Evolutionary conservation across 1,139 yeast species (phyloP).

Genomic region (Yamadazyma oceani): DNA sequence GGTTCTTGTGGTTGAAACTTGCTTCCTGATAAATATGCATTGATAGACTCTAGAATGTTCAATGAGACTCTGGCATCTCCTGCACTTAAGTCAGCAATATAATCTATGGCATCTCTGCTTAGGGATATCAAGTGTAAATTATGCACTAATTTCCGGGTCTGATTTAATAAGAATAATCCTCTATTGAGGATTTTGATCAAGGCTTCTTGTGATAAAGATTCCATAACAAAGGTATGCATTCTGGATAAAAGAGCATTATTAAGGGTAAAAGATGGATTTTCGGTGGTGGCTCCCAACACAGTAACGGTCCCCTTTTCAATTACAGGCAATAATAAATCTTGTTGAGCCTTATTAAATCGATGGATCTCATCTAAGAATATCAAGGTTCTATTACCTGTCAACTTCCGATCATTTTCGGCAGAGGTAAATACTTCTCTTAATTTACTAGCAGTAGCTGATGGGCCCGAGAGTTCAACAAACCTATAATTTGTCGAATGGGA

Average conservation of each 20-base stretch:
- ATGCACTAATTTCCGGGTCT: conserved; percentile 46
- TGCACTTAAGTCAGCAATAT: conserved; percentile 74
- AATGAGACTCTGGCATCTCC: conserved; percentile 90
- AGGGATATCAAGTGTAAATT: conserved; percentile 50
- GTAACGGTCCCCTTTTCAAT: conserved; percentile 68
- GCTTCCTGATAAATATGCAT: conserved; percentile 41
- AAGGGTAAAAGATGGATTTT: conserved; percentile 89
- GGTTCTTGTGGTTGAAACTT: conserved; percentile 24
- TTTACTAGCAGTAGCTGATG: conserved; percentile 70
- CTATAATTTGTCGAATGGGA: conserved; percentile 52
- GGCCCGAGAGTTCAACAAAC: conserved; percentile 86
- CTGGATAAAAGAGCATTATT: conserved; percentile 87
- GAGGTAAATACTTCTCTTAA: conserved; percentile 71
- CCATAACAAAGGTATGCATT: conserved; percentile 81
- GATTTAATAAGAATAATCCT: conserved; percentile 63
- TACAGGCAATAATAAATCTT: conserved; percentile 76
- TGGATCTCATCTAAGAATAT: conserved; percentile 93
- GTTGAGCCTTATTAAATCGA: conserved; percentile 85
- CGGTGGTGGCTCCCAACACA: conserved; percentile 93
- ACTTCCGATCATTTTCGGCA: conserved; percentile 64
- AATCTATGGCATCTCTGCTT: conserved; percentile 57
- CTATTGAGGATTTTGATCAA: conserved; percentile 58
- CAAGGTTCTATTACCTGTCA: conserved; percentile 71
- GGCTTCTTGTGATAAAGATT: conserved; percentile 58
- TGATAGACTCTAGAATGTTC: conserved; percentile 61